phyloP scores from a whole-genome alignment of 371 early-diverging fungal genomes.

The Mortierella polycephala region DNA sequence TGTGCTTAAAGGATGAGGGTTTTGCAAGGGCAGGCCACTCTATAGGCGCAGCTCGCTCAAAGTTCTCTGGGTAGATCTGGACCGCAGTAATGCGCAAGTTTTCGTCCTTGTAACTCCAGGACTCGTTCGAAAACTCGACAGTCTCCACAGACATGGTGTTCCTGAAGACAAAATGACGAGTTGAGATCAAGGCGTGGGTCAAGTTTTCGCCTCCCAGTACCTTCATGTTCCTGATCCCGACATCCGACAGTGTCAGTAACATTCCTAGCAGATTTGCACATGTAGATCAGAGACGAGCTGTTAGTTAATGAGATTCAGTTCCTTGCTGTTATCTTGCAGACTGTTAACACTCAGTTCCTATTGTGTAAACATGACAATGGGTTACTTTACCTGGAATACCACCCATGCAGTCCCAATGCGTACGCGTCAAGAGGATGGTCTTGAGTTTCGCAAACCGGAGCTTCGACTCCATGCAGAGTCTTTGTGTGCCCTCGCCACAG shows the following conservation, averaged over 20 bases:
- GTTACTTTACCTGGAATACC: constrained; percentile 82
- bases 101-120: constrained; percentile 62
- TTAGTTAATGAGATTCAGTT: too few species aligned
- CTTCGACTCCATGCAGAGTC: constrained; percentile 83
- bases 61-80: constrained; percentile 60
- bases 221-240: constrained; percentile 67
- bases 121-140: constrained; percentile 30
- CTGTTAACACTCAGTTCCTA: too few species aligned
- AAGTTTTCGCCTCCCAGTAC: constrained; percentile 83
- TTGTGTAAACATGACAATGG: background rate
- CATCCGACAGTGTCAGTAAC: constrained; percentile 89
- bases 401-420: constrained; percentile 85
- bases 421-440: constrained; percentile 82
- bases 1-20: background rate
- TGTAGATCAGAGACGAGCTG: too few species aligned
- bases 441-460: constrained; percentile 74
- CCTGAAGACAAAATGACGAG: constrained; percentile 83
- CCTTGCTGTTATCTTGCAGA: background rate
- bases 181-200: constrained; percentile 83
- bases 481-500: constrained; percentile 94
- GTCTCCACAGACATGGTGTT: constrained; percentile 40
- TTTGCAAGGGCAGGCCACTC: constrained; percentile 13
- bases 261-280: constrained; percentile 65
- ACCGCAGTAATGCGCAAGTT: constrained; percentile 75
- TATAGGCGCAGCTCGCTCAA: constrained; percentile 9